Conservation (phyloP, 177 flowering plant species). For the Telopea speciosissima region DNA sequence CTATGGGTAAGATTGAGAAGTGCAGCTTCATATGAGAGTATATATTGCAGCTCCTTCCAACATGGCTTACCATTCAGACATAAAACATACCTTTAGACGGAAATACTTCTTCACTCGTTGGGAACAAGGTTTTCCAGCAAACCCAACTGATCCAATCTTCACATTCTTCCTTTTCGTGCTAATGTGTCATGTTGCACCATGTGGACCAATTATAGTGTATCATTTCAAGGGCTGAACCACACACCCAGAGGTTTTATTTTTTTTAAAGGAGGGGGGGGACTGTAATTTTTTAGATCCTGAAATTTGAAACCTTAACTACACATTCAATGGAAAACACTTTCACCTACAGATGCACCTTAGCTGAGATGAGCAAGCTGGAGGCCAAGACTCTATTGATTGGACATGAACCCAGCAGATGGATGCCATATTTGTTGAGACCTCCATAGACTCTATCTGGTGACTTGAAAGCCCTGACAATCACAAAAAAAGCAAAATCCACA, state of each 20-base stretch:
- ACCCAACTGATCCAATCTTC: conserved; percentile 82
- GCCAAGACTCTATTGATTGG: conserved; percentile 83
- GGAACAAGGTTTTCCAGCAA: conserved; percentile 55
- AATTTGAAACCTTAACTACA: no score
- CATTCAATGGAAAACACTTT: conserved; percentile 28
- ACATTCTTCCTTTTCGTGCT: conserved; percentile 59
- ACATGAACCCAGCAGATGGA: conserved; percentile 50
- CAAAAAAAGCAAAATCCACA: no score
- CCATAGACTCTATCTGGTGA: conserved; percentile 74
- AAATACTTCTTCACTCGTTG: conserved; percentile 62
- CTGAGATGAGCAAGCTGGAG: conserved; percentile 94
- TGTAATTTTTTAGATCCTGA: no score
- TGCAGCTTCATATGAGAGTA: not conserved
- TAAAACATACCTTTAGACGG: conserved; percentile 64
- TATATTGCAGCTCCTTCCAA: not conserved
- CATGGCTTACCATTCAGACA: not conserved
- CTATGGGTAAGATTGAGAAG: not conserved
- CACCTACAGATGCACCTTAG: conserved; percentile 99
- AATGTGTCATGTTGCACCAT: conserved; percentile 90
- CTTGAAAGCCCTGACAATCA: conserved; percentile 63
- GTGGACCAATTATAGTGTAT: conserved; percentile 4
- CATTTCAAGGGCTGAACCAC: not conserved
- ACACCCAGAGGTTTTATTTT: no score
- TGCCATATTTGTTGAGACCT: conserved; percentile 58
- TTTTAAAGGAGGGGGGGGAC: no score